Base-by-base conservation (phyloP, 2,329 filamentous ascomycete species). In the Sarocladiaceae sp. region DNA sequence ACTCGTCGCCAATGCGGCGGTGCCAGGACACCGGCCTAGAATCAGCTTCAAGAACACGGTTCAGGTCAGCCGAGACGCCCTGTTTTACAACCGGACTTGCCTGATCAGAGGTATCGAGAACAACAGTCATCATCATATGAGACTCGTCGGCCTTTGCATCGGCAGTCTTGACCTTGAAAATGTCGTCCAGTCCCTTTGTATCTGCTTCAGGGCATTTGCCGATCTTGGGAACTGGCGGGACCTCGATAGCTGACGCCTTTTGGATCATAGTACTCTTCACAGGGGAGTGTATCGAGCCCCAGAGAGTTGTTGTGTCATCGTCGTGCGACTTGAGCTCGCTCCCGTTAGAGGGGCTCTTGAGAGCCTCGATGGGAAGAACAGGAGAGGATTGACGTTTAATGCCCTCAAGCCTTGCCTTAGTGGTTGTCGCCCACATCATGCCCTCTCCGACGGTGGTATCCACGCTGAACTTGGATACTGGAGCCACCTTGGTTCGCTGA, bases 1-100 rank as follows among this genome's bases (percentile, higher is more conserved):
- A 77, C 20, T 77, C 69, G 40, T 85, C 79, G 22, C 83, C 83
- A 46, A 85, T 68, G 2, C 82, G 78, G 31, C 70, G 73, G 61
- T 85, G 79, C 74, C 80, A 84, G 6, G 31, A 26, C 15, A 12
- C 22, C 17, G 47, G 47, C 8, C 29, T 23, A 23, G 10, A 12
- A 13, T 37, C 47, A 6, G 20, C 33, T 20, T 28, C 25, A 29
- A 50, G 23, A 12, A 50, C 47, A 36, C 47, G 47, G 3, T 36
- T 20, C 15, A 50, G 18, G 3, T 33, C 47, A 6, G 5, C 20
- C 17, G 40, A n/a, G 22, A n/a, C 26, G 8, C 33, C 25, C 23
- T 17, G 36, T 33, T 29, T 50, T 35, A 46, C 7, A 36, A 35
- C 26, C 3, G 50, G 36, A 18, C 20, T 28, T 5, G 3, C 15